These are phyloP conservation scores for Astragalus membranaceus DNA, from an alignment of 306 rosid species.

Conservation along the genomic window DNA sequence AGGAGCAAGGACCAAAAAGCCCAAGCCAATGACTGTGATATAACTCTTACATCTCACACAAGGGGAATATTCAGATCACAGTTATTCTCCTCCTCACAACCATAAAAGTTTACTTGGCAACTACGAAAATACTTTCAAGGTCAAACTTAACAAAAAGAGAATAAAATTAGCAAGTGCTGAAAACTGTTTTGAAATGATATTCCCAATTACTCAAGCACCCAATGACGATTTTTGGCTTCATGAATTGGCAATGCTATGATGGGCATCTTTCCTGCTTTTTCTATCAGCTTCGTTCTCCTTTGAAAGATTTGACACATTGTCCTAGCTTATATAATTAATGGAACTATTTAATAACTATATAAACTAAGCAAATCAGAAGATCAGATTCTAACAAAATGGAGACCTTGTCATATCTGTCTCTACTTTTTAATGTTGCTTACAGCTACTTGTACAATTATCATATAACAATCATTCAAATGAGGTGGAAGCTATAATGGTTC, in stretches of 20 bases:
- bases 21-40: too few relatives aligned
- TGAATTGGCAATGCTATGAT: not conserved
- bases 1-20: too few relatives aligned
- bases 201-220: not conserved
- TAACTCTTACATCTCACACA: too few relatives aligned
- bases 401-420: slow-evolving; percentile 11
- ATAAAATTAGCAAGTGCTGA: not conserved
- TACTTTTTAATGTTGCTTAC: slow-evolving; percentile 24
- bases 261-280: not conserved
- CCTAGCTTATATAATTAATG: not conserved
- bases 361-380: not conserved
- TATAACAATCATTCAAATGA: not conserved
- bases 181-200: slow-evolving; percentile 7
- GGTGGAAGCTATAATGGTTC: not conserved
- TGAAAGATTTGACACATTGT: slow-evolving; percentile 37
- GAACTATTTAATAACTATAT: not conserved
- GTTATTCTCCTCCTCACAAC: too few relatives aligned
- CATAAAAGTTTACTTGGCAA: not conserved
- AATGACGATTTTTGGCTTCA: not conserved
- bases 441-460: not conserved
- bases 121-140: not conserved
- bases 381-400: slow-evolving; percentile 32
- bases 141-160: not conserved
- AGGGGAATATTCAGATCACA: too few relatives aligned
- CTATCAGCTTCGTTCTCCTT: not conserved